Evolutionary conservation across 1,284 basidiomycete genomes (phyloP).

Genomic region (Cronartium ribicola): DNA sequence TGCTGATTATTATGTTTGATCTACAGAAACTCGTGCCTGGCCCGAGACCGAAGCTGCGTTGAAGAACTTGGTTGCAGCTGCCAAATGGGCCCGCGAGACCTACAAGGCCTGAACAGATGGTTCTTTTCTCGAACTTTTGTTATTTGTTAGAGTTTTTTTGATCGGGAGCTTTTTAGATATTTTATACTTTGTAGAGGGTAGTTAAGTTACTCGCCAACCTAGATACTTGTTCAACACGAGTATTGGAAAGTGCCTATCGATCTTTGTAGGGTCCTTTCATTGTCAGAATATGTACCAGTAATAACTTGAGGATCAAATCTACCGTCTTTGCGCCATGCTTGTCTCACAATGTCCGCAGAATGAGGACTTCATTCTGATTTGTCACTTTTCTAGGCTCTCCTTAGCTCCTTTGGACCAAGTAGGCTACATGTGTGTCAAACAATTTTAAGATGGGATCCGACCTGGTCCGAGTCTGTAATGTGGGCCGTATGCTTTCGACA

Average conservation of each 20-base stretch:
- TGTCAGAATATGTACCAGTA: too few species aligned
- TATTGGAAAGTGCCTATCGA: background rate
- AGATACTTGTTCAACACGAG: constrained; percentile 20
- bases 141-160: background rate
- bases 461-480: too few species aligned
- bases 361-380: too few species aligned
- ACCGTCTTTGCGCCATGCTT: too few species aligned
- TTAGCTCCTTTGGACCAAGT: too few species aligned
- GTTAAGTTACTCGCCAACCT: background rate
- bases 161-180: background rate
- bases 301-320: too few species aligned
- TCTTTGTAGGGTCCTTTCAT: too few species aligned
- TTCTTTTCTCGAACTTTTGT: background rate
- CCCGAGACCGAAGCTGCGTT: constrained; percentile 86
- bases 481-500: too few species aligned
- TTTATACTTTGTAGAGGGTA: background rate
- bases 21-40: constrained; percentile 73
- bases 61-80: constrained; percentile 69
- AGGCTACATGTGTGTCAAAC: too few species aligned
- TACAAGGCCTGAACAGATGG: constrained; percentile 35
- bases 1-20: background rate
- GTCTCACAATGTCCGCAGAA: too few species aligned
- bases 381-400: too few species aligned
- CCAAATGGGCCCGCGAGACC: constrained; percentile 42
- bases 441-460: too few species aligned